These are phyloP conservation scores for Wallemia ichthyophaga DNA, from an alignment of 1,284 basidiomycete species.

Conservation along the genomic window DNA sequence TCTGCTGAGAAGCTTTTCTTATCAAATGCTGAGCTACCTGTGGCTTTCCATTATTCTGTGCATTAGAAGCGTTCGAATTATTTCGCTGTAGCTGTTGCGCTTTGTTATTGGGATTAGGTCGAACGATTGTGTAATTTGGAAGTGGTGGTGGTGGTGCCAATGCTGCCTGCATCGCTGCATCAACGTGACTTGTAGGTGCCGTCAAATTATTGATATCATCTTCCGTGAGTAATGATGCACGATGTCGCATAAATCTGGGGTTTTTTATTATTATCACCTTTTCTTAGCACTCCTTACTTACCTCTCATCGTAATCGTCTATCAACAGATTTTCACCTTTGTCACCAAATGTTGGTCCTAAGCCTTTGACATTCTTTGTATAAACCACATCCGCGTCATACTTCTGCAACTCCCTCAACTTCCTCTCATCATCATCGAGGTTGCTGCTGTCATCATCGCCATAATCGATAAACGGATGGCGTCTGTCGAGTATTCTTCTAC, in stretches of 20 bases:
- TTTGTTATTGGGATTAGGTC: background rate
- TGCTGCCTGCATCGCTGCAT: background rate
- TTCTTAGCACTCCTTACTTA: no score
- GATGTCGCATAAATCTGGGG: constrained; percentile 1
- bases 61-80: background rate
- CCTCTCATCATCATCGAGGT: constrained; percentile 13
- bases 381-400: constrained; percentile 23
- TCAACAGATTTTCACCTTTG: constrained; percentile 31
- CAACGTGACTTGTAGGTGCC: background rate
- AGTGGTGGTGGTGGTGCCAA: background rate
- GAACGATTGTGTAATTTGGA: background rate
- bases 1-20: background rate
- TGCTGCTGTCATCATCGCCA: constrained; percentile 1
- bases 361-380: constrained; percentile 27
- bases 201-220: background rate
- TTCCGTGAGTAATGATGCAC: background rate
- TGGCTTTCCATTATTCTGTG: background rate
- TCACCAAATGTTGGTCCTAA: constrained; percentile 15
- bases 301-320: constrained; percentile 37
- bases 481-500: constrained; percentile 47
- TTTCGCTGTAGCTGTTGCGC: background rate
- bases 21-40: background rate
- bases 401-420: constrained; percentile 31
- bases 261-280: no score
- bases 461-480: constrained; percentile 15